A percentile compares a stretch with the other conserved stretches of the same genome.
Evolutionary conservation across 2,329 filamentous ascomycete species (phyloP).

Genomic region (Microcyclospora pomicola): DNA sequence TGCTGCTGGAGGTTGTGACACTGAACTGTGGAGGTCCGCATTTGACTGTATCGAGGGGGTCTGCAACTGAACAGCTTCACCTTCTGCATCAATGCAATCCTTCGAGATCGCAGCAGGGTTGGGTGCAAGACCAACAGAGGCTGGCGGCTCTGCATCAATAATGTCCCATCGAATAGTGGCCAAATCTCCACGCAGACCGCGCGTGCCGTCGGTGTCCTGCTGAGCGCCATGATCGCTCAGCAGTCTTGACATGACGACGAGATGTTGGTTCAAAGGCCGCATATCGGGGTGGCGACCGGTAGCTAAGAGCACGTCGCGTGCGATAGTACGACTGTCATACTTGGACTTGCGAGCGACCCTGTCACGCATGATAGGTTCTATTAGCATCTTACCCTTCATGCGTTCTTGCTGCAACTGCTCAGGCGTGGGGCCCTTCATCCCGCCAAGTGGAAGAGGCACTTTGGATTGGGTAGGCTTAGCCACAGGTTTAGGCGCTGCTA

Average conservation of each 20-base stretch:
- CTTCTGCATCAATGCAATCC: slow-evolving; percentile 1
- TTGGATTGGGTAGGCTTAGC: not conserved
- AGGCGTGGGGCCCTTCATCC: slow-evolving; percentile 14
- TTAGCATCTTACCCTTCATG: slow-evolving; percentile 23
- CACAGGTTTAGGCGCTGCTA: not conserved
- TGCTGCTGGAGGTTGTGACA: not conserved
- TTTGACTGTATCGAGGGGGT: not conserved
- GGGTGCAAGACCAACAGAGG: too few species aligned
- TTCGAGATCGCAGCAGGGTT: slow-evolving; percentile 6
- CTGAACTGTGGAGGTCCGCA: not conserved
- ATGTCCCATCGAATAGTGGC: slow-evolving; percentile 48
- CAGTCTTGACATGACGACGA: slow-evolving; percentile 31
- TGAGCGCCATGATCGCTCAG: slow-evolving; percentile 20
- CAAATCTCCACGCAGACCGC: slow-evolving; percentile 32
- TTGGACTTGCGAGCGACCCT: slow-evolving; percentile 35
- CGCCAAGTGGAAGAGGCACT: not conserved
- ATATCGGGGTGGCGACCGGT: slow-evolving; percentile 48
- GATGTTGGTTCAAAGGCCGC: slow-evolving; percentile 44
- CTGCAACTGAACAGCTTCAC: not conserved
- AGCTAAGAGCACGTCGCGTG: slow-evolving; percentile 48
- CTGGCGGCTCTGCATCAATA: slow-evolving; percentile 40
- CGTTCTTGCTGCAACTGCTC: slow-evolving; percentile 18
- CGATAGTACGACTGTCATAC: slow-evolving; percentile 50
- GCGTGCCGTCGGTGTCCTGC: slow-evolving; percentile 25
- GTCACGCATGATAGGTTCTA: slow-evolving; percentile 33